Evolutionary conservation across 1,284 basidiomycete species (phyloP), one percentile per base, ranked within the genome.

Genomic region (Schizopora paradoxa): DNA sequence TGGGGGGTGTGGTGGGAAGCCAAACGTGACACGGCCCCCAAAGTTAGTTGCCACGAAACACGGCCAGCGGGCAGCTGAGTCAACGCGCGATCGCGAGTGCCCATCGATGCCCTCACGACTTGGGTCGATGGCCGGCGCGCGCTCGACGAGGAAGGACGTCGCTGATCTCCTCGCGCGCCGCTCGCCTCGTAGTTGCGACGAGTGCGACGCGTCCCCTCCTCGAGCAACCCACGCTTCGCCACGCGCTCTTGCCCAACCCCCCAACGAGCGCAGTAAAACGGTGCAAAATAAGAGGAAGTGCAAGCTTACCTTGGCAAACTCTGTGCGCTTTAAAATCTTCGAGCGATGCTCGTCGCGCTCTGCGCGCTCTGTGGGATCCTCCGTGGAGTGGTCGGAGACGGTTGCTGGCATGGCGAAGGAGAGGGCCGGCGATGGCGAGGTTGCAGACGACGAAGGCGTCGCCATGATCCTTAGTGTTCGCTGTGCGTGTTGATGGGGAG

Each of bases 401-500:
- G 64, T 69, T 58, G 61, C 66, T 45, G 62, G 67, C 53, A 73
- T 74, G 50, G 77, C 66, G 67, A 74, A 82, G 57, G 73, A 62
- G 61, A 77, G 70, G 51, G 80, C 78, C 19, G 85, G 84, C 42
- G 84, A 87, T 56, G 80, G 78, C 48, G 85, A 86, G 58, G 84
- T 87, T 57, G 79, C 73, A 50, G 83, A 83, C 52, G 84, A 86
- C 48, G 82, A 76, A 39, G 84, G 81, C 28, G 84, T 81, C 57
- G 82, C 77, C 83, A 86, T 86, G 11, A 16, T 29, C 27, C 13
- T 26, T 14, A 13, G 8, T 13, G 33, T 13, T 8, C 18, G 33
- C n/a, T n/a, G n/a, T n/a, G n/a, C n/a, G n/a, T n/a, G n/a, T n/a
- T n/a, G n/a, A n/a, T n/a, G n/a, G n/a, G n/a, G n/a, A n/a, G n/a